phyloP scores from a whole-genome alignment of 768 basidiomycete genomes.

The Stropharia rugosoannulata region DNA sequence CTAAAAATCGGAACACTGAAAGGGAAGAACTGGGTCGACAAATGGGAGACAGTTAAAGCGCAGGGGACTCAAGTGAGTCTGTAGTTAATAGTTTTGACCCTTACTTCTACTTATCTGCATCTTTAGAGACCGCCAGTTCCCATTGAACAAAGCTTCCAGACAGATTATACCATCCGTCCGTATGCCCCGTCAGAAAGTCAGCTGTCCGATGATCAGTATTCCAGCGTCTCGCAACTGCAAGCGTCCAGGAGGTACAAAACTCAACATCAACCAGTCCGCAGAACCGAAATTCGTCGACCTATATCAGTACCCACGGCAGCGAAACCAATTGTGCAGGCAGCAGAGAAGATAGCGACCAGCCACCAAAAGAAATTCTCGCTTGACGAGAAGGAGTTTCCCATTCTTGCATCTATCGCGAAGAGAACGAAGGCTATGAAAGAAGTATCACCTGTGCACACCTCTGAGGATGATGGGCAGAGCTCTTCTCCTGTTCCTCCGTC shows the following conservation, averaged over 20 bases:
- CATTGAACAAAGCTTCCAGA: slow-evolving; percentile 12
- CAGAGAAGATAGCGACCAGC: neutral
- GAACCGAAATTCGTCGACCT: neutral
- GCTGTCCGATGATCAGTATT: slow-evolving; percentile 5
- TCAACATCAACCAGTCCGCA: neutral
- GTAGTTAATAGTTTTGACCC: too few species aligned
- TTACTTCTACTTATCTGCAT: neutral
- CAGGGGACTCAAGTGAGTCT: slow-evolving; percentile 42
- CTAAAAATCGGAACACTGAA: slow-evolving; percentile 81
- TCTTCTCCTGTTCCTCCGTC: slow-evolving; percentile 22
- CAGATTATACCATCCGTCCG: slow-evolving; percentile 7
- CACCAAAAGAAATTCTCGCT: slow-evolving; percentile 1
- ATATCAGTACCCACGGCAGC: neutral
- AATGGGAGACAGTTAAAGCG: slow-evolving; percentile 73
- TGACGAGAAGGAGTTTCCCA: slow-evolving; percentile 7
- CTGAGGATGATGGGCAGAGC: slow-evolving; percentile 16
- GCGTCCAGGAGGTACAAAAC: neutral
- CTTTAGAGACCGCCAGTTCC: slow-evolving; percentile 5
- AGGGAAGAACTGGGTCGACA: slow-evolving; percentile 78
- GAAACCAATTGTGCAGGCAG: neutral
- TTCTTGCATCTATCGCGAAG: slow-evolving; percentile 7
- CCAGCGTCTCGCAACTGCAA: slow-evolving; percentile 5
- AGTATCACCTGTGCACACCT: slow-evolving; percentile 3
- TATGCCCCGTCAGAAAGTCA: neutral
- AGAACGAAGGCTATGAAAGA: slow-evolving; percentile 1